These are phyloP conservation scores for Plasmodium yoelii DNA, from an alignment of 169 alveolate species.

Conservation along the genomic window DNA sequence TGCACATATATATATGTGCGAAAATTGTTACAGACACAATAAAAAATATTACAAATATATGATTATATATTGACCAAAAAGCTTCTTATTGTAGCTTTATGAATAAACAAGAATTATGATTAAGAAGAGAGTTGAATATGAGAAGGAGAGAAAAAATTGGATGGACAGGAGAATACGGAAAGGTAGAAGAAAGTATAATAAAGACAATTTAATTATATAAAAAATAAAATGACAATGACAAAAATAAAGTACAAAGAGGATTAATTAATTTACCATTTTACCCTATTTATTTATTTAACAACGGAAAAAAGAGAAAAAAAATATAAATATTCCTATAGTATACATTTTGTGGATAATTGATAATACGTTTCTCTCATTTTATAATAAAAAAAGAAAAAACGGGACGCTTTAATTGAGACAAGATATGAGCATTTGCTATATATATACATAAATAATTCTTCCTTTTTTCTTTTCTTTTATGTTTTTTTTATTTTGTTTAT, in stretches of 20 bases:
- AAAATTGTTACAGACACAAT: too few relatives aligned
- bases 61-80: too few relatives aligned
- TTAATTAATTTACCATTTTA: not conserved
- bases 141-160: not conserved
- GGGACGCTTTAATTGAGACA: too few relatives aligned
- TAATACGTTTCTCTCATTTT: too few relatives aligned
- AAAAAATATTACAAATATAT: too few relatives aligned
- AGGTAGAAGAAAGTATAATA: not conserved
- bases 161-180: not conserved
- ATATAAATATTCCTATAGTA: not conserved
- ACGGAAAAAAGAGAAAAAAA: constrained; percentile 4
- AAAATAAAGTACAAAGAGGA: not conserved
- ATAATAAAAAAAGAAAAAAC: too few relatives aligned
- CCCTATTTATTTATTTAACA: constrained; percentile 10
- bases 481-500: too few relatives aligned
- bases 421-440: too few relatives aligned
- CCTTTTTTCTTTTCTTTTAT: too few relatives aligned
- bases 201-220: not conserved
- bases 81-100: too few relatives aligned
- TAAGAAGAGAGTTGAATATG: not conserved
- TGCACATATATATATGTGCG: not conserved
- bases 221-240: not conserved
- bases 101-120: not conserved
- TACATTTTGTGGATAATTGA: not conserved
- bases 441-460: too few relatives aligned